Conservation (phyloP, 225 moss, liverwort and hornwort species). For the Lunularia cruciata region DNA sequence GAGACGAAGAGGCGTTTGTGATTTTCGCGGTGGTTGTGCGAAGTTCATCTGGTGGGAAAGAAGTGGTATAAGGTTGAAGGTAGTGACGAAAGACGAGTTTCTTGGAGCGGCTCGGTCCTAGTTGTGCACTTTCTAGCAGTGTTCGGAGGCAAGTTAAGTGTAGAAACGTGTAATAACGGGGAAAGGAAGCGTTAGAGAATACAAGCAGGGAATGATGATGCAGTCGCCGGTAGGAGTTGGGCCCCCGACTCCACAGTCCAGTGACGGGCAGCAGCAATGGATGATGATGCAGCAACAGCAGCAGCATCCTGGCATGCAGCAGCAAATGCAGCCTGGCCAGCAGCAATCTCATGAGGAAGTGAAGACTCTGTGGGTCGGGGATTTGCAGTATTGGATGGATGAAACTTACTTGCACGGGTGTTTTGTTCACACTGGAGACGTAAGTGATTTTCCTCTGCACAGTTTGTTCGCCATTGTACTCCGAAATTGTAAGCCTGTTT, state of each 20-base stretch:
- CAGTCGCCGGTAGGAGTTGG: slow-evolving; percentile 96
- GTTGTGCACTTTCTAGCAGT: neutral
- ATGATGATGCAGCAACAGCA: slow-evolving; percentile 62
- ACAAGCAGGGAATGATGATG: slow-evolving; percentile 72
- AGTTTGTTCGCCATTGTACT: too few relatives aligned
- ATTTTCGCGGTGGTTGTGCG: neutral
- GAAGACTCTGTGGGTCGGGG: slow-evolving; percentile 97
- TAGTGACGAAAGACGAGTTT: neutral
- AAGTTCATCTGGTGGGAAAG: neutral
- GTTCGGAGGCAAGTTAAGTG: neutral
- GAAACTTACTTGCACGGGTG: slow-evolving; percentile 91
- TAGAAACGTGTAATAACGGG: neutral
- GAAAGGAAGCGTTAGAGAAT: slow-evolving; percentile 29
- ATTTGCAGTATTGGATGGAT: slow-evolving; percentile 99
- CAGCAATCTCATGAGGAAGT: slow-evolving; percentile 88
- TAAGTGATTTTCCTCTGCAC: slow-evolving; percentile 16
- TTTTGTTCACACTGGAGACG: slow-evolving; percentile 89
- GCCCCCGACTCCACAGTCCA: slow-evolving; percentile 69
- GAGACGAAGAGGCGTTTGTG: neutral
- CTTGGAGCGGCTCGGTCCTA: slow-evolving; percentile 2
- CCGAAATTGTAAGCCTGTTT: too few relatives aligned
- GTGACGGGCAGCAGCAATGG: slow-evolving; percentile 83
- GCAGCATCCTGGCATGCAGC: slow-evolving; percentile 67
- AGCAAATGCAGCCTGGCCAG: slow-evolving; percentile 48
- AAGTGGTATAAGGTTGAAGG: neutral